Conservation (phyloP, 148 eudicot genomes). For the Bassia scoparia region DNA sequence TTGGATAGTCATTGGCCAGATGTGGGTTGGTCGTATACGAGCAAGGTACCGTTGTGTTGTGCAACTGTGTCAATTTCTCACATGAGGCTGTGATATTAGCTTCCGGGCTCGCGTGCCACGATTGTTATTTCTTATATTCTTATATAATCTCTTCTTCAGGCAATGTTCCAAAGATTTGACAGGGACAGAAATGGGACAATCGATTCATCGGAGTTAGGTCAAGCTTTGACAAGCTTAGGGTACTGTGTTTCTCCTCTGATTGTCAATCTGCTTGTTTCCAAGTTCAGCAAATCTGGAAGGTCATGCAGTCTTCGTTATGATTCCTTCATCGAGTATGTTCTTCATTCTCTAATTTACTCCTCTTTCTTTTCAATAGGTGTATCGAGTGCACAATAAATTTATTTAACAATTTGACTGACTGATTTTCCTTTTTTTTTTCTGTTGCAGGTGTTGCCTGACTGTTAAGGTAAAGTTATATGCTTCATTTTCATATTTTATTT, state of each 20-base stretch:
- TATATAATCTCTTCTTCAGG: constrained; percentile 3
- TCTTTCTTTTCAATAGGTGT: background rate
- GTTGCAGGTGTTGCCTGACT: constrained; percentile 74
- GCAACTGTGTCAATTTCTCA: too few species aligned
- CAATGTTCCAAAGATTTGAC: constrained; percentile 68
- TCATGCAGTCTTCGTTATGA: constrained; percentile 64
- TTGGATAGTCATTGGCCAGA: too few species aligned
- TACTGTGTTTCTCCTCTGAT: constrained; percentile 53
- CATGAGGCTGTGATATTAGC: too few species aligned
- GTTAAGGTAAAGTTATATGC: constrained; percentile 32
- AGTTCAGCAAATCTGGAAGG: constrained; percentile 55
- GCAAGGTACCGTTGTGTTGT: too few species aligned
- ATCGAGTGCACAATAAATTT: too few species aligned
- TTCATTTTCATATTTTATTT: background rate
- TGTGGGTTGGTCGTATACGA: too few species aligned
- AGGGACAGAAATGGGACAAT: constrained; percentile 80
- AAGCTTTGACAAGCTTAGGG: constrained; percentile 61
- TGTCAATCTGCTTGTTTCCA: constrained; percentile 61
- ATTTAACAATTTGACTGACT: background rate
- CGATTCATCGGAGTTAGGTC: constrained; percentile 55
- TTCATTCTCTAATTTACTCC: too few species aligned
- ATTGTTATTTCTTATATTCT: too few species aligned
- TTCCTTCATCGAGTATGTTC: constrained; percentile 75
- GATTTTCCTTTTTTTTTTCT: background rate
- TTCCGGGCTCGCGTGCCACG: too few species aligned